These are phyloP conservation scores for Aspergillus sp. DNA, from an alignment of 2,329 filamentous ascomycete genomes.

Conservation along the genomic window DNA sequence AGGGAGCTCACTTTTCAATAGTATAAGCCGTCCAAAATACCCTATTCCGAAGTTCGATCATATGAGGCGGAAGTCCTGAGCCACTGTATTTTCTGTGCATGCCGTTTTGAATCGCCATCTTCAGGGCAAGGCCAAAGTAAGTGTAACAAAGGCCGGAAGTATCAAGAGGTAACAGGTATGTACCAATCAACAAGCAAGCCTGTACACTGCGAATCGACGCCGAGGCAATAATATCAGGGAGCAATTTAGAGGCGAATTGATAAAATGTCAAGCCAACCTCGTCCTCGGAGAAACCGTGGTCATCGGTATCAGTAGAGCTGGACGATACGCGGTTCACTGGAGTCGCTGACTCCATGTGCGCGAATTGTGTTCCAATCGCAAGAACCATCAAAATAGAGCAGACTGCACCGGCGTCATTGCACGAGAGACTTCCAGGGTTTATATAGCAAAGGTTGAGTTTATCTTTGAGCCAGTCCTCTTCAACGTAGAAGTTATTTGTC, in stretches of 20 bases:
- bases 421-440: constrained; percentile 33
- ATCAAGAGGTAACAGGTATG: constrained; percentile 57
- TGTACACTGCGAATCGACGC: constrained; percentile 60
- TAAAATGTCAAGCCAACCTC: constrained; percentile 58
- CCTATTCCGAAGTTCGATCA: constrained; percentile 55
- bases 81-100: constrained; percentile 57
- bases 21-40: constrained; percentile 61
- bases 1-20: constrained; percentile 50
- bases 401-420: constrained; percentile 42
- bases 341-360: constrained; percentile 41
- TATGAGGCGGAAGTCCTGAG: constrained; percentile 48
- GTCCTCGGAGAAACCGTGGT: constrained; percentile 49
- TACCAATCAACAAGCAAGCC: constrained; percentile 57
- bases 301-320: constrained; percentile 26
- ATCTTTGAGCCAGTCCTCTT: constrained; percentile 42
- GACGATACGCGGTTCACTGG: constrained; percentile 33
- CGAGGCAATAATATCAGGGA: constrained; percentile 58
- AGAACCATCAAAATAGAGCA: constrained; percentile 45
- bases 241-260: constrained; percentile 54
- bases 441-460: constrained; percentile 41
- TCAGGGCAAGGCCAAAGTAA: constrained; percentile 57
- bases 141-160: constrained; percentile 58
- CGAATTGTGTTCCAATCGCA: constrained; percentile 46
- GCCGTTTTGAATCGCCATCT: constrained; percentile 60
- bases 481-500: constrained; percentile 46